These are phyloP conservation scores for Phytophthora syringae DNA, from an alignment of 352 stramenopile genomes.

Conservation along the genomic window DNA sequence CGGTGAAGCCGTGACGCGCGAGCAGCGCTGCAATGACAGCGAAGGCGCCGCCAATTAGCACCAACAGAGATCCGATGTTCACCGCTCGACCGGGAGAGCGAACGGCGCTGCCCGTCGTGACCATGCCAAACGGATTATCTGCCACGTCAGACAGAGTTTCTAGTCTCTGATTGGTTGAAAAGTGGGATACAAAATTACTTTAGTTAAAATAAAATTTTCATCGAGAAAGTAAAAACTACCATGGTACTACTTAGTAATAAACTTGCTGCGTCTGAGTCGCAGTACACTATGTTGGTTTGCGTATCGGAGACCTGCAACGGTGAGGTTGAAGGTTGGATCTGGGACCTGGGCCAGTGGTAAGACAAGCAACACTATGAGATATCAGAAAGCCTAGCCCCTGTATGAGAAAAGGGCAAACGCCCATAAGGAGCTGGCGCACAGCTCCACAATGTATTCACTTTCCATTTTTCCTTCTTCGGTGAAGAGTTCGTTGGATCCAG, in stretches of 20 bases:
- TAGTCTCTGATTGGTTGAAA: not conserved
- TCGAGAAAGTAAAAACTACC: no score
- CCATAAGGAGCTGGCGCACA: not conserved
- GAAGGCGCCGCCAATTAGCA: constrained; percentile 48
- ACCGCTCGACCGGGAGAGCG: constrained; percentile 1
- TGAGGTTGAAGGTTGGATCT: not conserved
- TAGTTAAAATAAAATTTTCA: no score
- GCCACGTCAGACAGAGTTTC: not conserved
- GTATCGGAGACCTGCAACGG: not conserved
- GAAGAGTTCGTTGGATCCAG: not conserved
- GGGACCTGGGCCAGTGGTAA: not conserved
- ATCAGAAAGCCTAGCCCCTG: not conserved
- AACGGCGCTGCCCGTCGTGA: not conserved
- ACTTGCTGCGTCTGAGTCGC: no score
- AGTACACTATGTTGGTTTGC: no score
- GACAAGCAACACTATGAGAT: not conserved
- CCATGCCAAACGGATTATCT: not conserved
- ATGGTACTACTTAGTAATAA: no score
- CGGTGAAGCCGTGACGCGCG: constrained; percentile 61
- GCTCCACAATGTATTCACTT: not conserved
- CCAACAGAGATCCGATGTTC: constrained; percentile 47
- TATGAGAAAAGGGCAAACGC: not conserved
- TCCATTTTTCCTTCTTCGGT: not conserved
- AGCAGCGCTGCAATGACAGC: constrained; percentile 56
- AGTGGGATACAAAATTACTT: no score